Conservation (phyloP, 208 protist genomes). For the Leishmania gerbilli region DNA sequence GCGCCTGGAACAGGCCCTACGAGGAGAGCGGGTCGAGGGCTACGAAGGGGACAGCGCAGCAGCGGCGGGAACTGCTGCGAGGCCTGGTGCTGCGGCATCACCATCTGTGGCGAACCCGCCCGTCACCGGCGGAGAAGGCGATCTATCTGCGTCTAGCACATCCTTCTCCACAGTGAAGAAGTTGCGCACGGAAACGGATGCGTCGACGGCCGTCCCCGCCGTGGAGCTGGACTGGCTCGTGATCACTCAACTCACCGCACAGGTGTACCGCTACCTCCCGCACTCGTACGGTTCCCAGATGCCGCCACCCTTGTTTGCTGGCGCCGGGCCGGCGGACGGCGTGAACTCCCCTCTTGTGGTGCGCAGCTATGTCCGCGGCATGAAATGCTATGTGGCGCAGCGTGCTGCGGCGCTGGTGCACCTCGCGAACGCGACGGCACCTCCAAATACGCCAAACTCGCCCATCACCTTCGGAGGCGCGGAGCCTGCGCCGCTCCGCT, state of each 20-base stretch:
- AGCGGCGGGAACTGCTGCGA: background rate
- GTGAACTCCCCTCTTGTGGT: constrained; percentile 19
- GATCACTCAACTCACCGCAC: constrained; percentile 74
- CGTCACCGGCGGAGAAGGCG: constrained; percentile 1
- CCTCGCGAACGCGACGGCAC: constrained; percentile 7
- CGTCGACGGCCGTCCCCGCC: background rate
- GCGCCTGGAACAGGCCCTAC: constrained; percentile 53
- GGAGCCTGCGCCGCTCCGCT: constrained; percentile 9
- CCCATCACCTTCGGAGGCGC: background rate
- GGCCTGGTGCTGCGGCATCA: background rate
- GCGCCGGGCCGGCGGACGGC: constrained; percentile 16
- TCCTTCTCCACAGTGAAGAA: constrained; percentile 18
- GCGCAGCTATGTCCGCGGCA: constrained; percentile 38
- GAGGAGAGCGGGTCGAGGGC: constrained; percentile 18
- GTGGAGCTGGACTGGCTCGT: constrained; percentile 40
- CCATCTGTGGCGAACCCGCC: constrained; percentile 14
- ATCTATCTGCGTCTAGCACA: background rate
- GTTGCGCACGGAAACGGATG: background rate
- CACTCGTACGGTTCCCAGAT: constrained; percentile 82
- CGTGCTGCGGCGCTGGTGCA: constrained; percentile 34
- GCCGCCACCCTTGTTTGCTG: constrained; percentile 70
- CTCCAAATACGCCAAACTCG: background rate
- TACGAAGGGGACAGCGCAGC: constrained; percentile 3
- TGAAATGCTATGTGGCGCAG: constrained; percentile 54
- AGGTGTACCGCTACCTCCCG: constrained; percentile 84